Base-by-base conservation (phyloP, 306 rosid species). In the Ormosia semicastrata region DNA sequence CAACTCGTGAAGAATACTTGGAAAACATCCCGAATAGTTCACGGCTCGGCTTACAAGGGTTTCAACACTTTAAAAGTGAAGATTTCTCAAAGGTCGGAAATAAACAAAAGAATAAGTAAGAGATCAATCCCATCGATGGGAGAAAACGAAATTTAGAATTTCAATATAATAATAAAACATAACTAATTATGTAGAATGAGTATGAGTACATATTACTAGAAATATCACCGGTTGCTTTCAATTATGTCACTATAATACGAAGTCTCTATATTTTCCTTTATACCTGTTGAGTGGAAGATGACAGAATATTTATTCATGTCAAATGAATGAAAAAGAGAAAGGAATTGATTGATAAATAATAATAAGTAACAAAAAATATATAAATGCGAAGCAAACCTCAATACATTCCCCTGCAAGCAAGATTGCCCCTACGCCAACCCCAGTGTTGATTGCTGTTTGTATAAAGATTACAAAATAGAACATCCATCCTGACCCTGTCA, bases 401-500 rank as follows among this genome's bases (percentile, higher is more conserved):
- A 95, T 76, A 89, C 97, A 92, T 66, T 93, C 74, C 13, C 88
- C 99, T 0, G 93, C 92, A 40, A 95, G 93, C 79, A 95, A 82
- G 80, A 95, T 93, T 7, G 98, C 89, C 58, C 94, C 99, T 14
- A 95, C 85, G 75, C 96, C 92, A 49, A 95, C 87, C n/a, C 99
- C 99, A 8, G 94, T 85, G 83, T 95, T 95, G 81, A 95, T 94
- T 32, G 97, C 96, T 44, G 97, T 91, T 82, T 95, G 99, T 39
- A 95, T 95, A 18, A 89, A 88, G 58, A 95, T 88, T 34, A 95
- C 99, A 88, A 95, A 89, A 79, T 95, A 95, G 83, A 89, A 92
- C 94, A 93, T 93, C 96, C 96, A 89, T 44, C 99, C 99, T 7
- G 96, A 89, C 34, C 99, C 99, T 95, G 83, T 40, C 33, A 50